Percentiles rank a stretch among this genome's conserved stretches.
These are phyloP conservation scores for Clitoria ternatea DNA, from an alignment of 306 rosid genomes.

Conservation along the genomic window DNA sequence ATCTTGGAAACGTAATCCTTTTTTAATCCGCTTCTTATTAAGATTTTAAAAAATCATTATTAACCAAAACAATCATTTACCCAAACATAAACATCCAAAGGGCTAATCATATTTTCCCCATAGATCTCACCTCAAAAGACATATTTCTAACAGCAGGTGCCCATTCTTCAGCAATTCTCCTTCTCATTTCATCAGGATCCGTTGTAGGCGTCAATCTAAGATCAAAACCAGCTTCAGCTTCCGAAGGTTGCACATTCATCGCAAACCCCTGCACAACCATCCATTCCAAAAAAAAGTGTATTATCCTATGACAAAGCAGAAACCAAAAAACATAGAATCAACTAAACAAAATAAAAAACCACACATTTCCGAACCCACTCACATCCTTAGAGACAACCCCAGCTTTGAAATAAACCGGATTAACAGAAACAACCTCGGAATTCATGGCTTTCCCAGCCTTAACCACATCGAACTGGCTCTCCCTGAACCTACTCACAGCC, in stretches of 20 bases:
- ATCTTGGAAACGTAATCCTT: too few relatives aligned
- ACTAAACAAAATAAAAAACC: background rate
- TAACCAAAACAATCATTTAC: too few relatives aligned
- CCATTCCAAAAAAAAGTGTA: background rate
- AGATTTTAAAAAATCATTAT: too few relatives aligned
- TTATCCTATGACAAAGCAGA: too few relatives aligned
- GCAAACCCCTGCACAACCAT: conserved; percentile 62
- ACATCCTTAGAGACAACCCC: conserved; percentile 59
- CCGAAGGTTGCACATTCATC: conserved; percentile 93
- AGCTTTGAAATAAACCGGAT: conserved; percentile 75
- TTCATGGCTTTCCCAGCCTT: conserved; percentile 66
- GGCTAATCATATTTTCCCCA: background rate
- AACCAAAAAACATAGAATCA: too few relatives aligned
- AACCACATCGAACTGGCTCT: conserved; percentile 70
- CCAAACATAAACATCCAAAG: too few relatives aligned
- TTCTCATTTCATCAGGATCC: conserved; percentile 58
- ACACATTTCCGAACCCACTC: conserved; percentile 42
- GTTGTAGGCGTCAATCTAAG: conserved; percentile 65
- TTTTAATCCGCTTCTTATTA: too few relatives aligned
- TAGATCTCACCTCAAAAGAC: conserved; percentile 61
- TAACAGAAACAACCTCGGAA: conserved; percentile 82
- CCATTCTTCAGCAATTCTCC: conserved; percentile 78
- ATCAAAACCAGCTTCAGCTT: conserved; percentile 90
- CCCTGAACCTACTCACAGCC: conserved; percentile 57
- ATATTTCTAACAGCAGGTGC: conserved; percentile 68